A percentile compares a stretch with the other conserved stretches of the same genome.
Evolutionary conservation across 192 early-diverging fungal species (phyloP).

Genomic region (Linnemannia exigua): DNA sequence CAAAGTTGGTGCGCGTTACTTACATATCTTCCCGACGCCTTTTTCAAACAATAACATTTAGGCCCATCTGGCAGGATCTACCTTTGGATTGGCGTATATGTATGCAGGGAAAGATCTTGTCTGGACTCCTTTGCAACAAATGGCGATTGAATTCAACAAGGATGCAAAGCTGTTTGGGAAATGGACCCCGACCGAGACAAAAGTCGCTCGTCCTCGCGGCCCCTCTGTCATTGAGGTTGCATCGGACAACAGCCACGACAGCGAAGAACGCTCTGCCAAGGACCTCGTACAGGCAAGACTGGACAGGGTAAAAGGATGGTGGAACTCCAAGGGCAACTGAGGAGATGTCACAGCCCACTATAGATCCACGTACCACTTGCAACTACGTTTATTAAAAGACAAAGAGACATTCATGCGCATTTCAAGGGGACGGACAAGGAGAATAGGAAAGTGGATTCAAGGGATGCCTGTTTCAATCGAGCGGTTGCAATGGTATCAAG

Average conservation of each 20-base stretch:
- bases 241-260: neutral
- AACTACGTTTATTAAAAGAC: neutral
- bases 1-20: neutral
- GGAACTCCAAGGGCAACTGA: constrained; percentile 30
- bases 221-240: neutral
- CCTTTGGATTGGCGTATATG: constrained; percentile 71
- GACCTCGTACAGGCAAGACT: constrained; percentile 23
- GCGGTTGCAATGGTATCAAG: constrained; percentile 12
- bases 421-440: neutral
- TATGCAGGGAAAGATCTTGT: constrained; percentile 63
- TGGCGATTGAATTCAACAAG: constrained; percentile 51
- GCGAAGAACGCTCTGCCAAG: constrained; percentile 32
- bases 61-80: constrained; percentile 78
- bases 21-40: neutral
- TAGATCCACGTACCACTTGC: neutral
- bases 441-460: neutral
- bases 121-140: constrained; percentile 59
- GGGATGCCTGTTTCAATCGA: constrained; percentile 2
- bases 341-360: neutral
- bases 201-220: neutral
- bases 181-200: neutral
- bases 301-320: constrained; percentile 47
- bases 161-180: constrained; percentile 39
- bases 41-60: constrained; percentile 10
- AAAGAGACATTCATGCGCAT: neutral